phyloP scores from a whole-genome alignment of 2,329 filamentous ascomycete species.

The Pseudogymnoascus sp. region DNA sequence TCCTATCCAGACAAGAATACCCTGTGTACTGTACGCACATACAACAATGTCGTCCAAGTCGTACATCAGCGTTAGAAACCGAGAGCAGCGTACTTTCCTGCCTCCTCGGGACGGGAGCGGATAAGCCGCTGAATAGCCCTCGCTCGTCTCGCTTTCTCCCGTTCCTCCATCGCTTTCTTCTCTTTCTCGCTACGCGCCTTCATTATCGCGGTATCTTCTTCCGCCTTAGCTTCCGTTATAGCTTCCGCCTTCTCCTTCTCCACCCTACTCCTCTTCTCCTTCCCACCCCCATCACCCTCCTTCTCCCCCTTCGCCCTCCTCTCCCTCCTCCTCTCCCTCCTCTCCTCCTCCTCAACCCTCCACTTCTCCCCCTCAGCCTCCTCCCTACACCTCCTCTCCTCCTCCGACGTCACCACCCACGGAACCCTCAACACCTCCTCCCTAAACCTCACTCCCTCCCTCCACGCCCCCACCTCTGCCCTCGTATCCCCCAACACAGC shows the following conservation, averaged over 20 bases:
- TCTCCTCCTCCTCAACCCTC: slow-evolving; percentile 11
- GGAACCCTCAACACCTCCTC: slow-evolving; percentile 42
- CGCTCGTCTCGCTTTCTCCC: background rate
- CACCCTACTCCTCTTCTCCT: slow-evolving; percentile 24
- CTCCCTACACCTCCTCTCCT: slow-evolving; percentile 41
- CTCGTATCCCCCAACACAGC: slow-evolving; percentile 43
- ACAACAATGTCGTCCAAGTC: background rate
- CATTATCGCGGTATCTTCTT: background rate
- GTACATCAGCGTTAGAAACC: background rate
- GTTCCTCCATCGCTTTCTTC: background rate
- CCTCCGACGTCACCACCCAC: slow-evolving; percentile 47
- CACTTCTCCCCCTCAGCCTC: slow-evolving; percentile 12
- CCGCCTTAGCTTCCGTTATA: slow-evolving; percentile 10
- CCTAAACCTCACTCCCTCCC: slow-evolving; percentile 45
- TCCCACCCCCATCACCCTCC: slow-evolving; percentile 17
- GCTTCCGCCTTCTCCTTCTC: slow-evolving; percentile 4
- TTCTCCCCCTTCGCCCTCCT: slow-evolving; percentile 22
- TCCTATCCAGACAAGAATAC: background rate
- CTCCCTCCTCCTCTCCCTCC: slow-evolving; percentile 14
- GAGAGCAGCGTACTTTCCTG: background rate
- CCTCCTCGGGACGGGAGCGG: background rate
- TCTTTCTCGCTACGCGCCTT: background rate
- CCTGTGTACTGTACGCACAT: background rate
- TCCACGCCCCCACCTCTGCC: slow-evolving; percentile 54
- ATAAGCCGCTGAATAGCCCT: background rate